Evolutionary conservation across 2,329 filamentous ascomycete species (phyloP), one percentile per base, ranked within the genome.

Genomic region (Didymosphaeria variabile): DNA sequence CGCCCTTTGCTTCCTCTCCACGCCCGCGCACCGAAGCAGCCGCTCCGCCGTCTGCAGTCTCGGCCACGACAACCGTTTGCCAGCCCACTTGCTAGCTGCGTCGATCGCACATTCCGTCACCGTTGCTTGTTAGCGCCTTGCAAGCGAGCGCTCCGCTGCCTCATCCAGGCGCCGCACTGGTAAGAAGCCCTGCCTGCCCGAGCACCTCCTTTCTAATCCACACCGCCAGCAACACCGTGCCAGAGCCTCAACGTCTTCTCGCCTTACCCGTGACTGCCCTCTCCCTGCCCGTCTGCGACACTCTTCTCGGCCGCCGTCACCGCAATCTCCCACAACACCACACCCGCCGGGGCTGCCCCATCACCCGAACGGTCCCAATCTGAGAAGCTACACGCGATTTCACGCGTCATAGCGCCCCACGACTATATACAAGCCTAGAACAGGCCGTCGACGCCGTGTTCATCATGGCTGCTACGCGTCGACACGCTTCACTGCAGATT

Each of bases 391-490:
- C 62, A 77, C 77, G 77, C 77, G 77, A 77, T 69, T 77, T 73
- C 60, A 79, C 77, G 77, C 76, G 77, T 78, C 76, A 78, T 73
- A 73, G 71, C 71, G 68, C 65, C 62, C 59, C 59, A 59, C 62
- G 60, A 69, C 61, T 65, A 67, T 70, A 72, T 73, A 72, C 69
- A 68, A 72, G 69, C 60, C 67, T 70, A 60, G 69, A 60, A 54
- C 55, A 59, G 66, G 61, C 74, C 69, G 67, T 64, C 63, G 56
- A 63, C 64, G 66, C 65, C 59, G 60, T 68, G 66, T 67, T 68
- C 67, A 72, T 72, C 65, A 85, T 85, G 83, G 80, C 83, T 76
- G 81, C 84, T 78, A 85, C 85, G 84, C 85, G 84, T 83, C 83
- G 82, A 70, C 82, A 82, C 72, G 76, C 79, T 66, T 78, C 81